phyloP scores from a whole-genome alignment of 1,284 basidiomycete genomes.

The Golubevia sp. region DNA sequence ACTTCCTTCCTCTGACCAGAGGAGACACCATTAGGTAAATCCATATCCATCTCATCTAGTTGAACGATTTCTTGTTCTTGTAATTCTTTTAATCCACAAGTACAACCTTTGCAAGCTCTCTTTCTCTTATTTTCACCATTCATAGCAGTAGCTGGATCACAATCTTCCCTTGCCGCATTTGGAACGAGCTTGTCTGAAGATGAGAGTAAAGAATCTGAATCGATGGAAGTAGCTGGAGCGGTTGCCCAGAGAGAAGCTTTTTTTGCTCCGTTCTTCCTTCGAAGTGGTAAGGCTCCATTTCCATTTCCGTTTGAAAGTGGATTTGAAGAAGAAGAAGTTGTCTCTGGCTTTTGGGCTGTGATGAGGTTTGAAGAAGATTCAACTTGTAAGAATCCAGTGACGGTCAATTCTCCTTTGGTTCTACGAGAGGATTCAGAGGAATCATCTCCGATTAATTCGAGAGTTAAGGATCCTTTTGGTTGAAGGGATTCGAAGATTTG shows the following conservation, averaged over 20 bases:
- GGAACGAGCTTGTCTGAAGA: constrained; percentile 33
- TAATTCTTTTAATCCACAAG: constrained; percentile 54
- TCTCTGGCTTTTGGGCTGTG: not conserved
- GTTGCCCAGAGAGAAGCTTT: constrained; percentile 52
- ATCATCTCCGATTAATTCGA: constrained; percentile 24
- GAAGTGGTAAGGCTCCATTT: not conserved
- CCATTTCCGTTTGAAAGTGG: not conserved
- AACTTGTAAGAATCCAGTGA: constrained; percentile 36
- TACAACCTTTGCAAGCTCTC: constrained; percentile 60
- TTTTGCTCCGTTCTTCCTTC: constrained; percentile 13
- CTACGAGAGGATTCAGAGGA: constrained; percentile 17
- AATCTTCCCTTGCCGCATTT: constrained; percentile 48
- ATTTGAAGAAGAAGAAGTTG: not conserved
- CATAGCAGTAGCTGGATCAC: constrained; percentile 26
- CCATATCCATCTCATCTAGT: constrained; percentile 45
- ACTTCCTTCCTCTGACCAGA: constrained; percentile 33
- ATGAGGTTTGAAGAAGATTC: not conserved
- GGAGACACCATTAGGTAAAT: constrained; percentile 27
- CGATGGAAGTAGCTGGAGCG: constrained; percentile 33
- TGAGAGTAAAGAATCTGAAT: constrained; percentile 37
- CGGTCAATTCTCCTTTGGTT: constrained; percentile 31
- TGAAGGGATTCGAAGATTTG: constrained; percentile 24
- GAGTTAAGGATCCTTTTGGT: constrained; percentile 24
- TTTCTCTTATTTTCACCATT: constrained; percentile 31
- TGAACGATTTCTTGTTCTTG: constrained; percentile 57